Percentiles rank a stretch among this genome's conserved stretches.
Evolutionary conservation across 2,329 filamentous ascomycete species (phyloP).

Genomic region (Biscogniauxia sp.): DNA sequence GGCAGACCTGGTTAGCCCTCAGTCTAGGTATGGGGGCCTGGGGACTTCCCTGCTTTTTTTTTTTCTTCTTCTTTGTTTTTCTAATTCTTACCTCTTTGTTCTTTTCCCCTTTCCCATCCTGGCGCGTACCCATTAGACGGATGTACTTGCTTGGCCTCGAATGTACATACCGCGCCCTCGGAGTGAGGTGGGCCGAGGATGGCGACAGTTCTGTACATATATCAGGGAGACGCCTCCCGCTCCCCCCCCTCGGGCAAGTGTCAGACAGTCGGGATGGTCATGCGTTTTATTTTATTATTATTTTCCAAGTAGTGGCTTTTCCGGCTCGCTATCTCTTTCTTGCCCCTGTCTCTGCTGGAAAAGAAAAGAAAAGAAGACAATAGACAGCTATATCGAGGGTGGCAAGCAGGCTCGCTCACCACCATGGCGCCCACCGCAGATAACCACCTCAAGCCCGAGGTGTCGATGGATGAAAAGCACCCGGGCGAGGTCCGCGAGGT

Average conservation of each 20-base stretch:
- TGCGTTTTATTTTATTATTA: too few species aligned
- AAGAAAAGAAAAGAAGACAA: too few species aligned
- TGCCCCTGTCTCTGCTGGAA: too few species aligned
- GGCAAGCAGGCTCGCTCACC: background rate
- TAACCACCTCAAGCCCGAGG: conserved; percentile 16
- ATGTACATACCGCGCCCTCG: background rate
- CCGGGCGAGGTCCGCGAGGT: conserved; percentile 31
- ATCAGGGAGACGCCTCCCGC: background rate
- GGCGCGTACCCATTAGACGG: background rate
- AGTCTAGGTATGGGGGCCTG: background rate
- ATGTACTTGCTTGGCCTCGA: background rate
- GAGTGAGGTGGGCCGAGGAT: conserved; percentile 6
- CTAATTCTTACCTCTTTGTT: too few species aligned
- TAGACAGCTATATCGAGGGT: background rate
- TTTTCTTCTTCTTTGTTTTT: background rate
- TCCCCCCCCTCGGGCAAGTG: background rate
- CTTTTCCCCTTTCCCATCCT: background rate
- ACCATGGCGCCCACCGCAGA: conserved; percentile 15
- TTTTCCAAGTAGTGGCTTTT: too few species aligned
- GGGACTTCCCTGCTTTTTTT: background rate
- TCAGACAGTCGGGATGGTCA: too few species aligned
- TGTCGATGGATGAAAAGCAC: conserved; percentile 25
- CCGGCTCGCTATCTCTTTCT: too few species aligned
- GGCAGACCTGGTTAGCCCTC: background rate
- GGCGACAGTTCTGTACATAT: background rate